Conservation (phyloP, 345 rosid genomes). For the Aegle marmelos region DNA sequence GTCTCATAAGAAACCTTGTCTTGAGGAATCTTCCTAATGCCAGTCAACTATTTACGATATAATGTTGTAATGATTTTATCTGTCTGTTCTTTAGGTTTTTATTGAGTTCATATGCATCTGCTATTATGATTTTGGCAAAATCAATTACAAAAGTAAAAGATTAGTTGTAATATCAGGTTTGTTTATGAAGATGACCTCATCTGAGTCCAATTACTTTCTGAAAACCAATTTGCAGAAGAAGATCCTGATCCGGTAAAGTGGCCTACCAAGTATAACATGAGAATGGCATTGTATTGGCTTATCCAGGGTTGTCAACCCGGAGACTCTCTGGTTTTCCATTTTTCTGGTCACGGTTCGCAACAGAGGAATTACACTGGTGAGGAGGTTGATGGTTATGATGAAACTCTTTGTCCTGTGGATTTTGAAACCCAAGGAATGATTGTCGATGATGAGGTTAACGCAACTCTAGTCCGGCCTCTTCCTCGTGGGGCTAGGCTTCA, state of each 20-base stretch:
- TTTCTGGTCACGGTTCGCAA: conserved; percentile 87
- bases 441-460: conserved; percentile 84
- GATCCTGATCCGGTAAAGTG: conserved; percentile 54
- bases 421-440: conserved; percentile 72
- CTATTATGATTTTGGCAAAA: not conserved
- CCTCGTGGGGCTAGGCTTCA: conserved; percentile 88
- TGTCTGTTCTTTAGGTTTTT: not conserved
- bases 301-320: conserved; percentile 68
- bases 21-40: not conserved
- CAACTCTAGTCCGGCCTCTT: conserved; percentile 70
- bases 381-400: conserved; percentile 85
- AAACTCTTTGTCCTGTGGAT: conserved; percentile 82
- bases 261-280: conserved; percentile 71
- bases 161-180: not conserved
- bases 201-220: not conserved
- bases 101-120: not conserved
- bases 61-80: not conserved
- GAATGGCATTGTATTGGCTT: conserved; percentile 75
- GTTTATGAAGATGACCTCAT: not conserved
- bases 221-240: conserved; percentile 57
- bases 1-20: not conserved
- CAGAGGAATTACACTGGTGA: conserved; percentile 58
- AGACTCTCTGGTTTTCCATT: conserved; percentile 84
- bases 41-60: not conserved
- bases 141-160: not conserved